Percentiles rank a stretch among this genome's conserved stretches.
These are phyloP conservation scores for Albizia julibrissin DNA, from an alignment of 306 rosid species.

Conservation along the genomic window DNA sequence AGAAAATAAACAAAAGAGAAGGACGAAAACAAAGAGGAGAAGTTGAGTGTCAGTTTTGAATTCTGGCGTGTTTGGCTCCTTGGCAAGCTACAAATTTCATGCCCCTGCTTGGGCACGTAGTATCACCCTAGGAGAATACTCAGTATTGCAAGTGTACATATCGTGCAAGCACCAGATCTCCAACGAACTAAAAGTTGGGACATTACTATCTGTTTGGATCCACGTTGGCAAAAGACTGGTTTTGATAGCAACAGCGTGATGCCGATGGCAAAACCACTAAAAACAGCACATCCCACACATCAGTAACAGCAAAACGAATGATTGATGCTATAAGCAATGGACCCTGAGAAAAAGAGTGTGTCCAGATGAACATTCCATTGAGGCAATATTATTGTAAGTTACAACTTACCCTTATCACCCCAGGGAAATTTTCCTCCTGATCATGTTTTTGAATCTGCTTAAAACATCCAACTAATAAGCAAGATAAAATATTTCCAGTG, in stretches of 20 bases:
- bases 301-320: background rate
- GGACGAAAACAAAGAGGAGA: background rate
- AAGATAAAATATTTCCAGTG: slow-evolving; percentile 17
- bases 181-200: background rate
- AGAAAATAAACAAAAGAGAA: background rate
- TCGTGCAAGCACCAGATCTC: background rate
- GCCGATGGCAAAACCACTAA: background rate
- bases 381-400: background rate
- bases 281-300: background rate
- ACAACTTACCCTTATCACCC: background rate
- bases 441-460: slow-evolving; percentile 6
- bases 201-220: background rate
- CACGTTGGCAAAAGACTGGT: background rate
- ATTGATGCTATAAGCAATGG: background rate
- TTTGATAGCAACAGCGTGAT: background rate
- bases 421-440: background rate
- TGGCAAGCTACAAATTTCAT: background rate
- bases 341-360: background rate
- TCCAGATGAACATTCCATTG: background rate
- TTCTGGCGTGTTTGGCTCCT: background rate
- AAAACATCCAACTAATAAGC: slow-evolving; percentile 13
- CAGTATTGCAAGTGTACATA: background rate
- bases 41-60: background rate
- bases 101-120: background rate
- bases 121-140: background rate